A percentile compares a stretch with the other conserved stretches of the same genome.
Evolutionary conservation across 169 alveolate genomes (phyloP).

Genomic region (Cryptosporidium canis): DNA sequence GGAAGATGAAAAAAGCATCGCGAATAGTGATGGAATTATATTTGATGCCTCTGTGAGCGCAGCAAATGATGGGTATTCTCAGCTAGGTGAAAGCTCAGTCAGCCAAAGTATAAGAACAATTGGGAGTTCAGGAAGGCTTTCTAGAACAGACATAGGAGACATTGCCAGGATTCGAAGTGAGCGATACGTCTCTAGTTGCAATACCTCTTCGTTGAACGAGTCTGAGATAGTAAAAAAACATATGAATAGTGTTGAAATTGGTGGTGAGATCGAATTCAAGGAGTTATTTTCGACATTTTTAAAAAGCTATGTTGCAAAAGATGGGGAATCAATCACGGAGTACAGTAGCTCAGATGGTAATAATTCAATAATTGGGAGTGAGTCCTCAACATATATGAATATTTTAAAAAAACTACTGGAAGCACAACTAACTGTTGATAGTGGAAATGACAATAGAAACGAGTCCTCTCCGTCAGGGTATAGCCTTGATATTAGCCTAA

Average conservation of each 20-base stretch:
- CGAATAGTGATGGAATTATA: slow-evolving; percentile 4
- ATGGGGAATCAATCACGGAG: slow-evolving; percentile 11
- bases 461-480: not conserved
- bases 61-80: slow-evolving; percentile 63
- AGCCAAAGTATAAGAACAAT: slow-evolving; percentile 43
- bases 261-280: slow-evolving; percentile 59
- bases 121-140: slow-evolving; percentile 20
- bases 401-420: slow-evolving; percentile 40
- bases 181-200: slow-evolving; percentile 6
- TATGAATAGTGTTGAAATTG: slow-evolving; percentile 1
- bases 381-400: slow-evolving; percentile 33
- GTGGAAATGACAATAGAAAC: not conserved
- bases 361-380: not conserved
- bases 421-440: slow-evolving; percentile 52
- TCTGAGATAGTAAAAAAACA: slow-evolving; percentile 14
- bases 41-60: slow-evolving; percentile 32
- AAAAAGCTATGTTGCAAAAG: slow-evolving; percentile 39
- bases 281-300: slow-evolving; percentile 50
- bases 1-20: slow-evolving; percentile 66
- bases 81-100: slow-evolving; percentile 53
- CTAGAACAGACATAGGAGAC: slow-evolving; percentile 61
- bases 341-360: slow-evolving; percentile 7
- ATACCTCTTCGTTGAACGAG: slow-evolving; percentile 25
- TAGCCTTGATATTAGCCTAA: slow-evolving; percentile 66
- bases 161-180: slow-evolving; percentile 19